Conservation (phyloP, 2,329 filamentous ascomycete species). For the Dissoconium aciculare region DNA sequence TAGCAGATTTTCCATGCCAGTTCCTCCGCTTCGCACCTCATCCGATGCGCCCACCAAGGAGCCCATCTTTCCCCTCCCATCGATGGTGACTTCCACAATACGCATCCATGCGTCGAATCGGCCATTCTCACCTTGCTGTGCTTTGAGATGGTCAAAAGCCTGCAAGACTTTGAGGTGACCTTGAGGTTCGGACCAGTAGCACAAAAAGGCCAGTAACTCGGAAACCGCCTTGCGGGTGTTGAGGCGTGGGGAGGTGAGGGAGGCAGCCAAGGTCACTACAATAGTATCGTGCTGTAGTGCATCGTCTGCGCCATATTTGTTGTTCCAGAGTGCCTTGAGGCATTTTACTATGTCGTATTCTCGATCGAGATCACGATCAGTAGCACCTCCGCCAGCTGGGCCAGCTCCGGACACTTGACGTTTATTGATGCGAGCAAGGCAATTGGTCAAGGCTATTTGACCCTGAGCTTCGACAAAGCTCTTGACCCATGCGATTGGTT, state of each 20-base stretch:
- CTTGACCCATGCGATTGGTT: constrained; percentile 94
- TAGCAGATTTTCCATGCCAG: constrained; percentile 94
- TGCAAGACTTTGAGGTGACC: constrained; percentile 90
- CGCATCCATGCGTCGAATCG: constrained; percentile 98
- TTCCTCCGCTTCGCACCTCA: constrained; percentile 86
- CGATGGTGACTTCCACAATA: constrained; percentile 89
- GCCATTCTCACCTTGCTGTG: constrained; percentile 76
- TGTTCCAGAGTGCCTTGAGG: constrained; percentile 95
- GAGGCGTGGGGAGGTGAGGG: constrained; percentile 72
- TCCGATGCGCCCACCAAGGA: constrained; percentile 93
- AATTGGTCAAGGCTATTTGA: constrained; percentile 86
- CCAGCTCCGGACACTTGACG: constrained; percentile 62
- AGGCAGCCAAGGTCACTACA: constrained; percentile 72
- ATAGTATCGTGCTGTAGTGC: constrained; percentile 81
- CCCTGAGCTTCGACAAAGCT: constrained; percentile 95
- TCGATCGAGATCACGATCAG: constrained; percentile 69
- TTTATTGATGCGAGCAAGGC: constrained; percentile 85
- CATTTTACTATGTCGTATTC: constrained; percentile 98
- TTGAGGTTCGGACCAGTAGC: constrained; percentile 78
- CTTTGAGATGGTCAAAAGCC: constrained; percentile 82
- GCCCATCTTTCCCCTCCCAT: constrained; percentile 96
- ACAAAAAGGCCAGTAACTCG: constrained; percentile 90
- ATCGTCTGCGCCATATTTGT: constrained; percentile 96
- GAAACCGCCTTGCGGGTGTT: constrained; percentile 90
- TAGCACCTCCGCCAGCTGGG: constrained; percentile 42